These are phyloP conservation scores for Bruguiera hainesii DNA, from an alignment of 441 rosid genomes.

Conservation along the genomic window DNA sequence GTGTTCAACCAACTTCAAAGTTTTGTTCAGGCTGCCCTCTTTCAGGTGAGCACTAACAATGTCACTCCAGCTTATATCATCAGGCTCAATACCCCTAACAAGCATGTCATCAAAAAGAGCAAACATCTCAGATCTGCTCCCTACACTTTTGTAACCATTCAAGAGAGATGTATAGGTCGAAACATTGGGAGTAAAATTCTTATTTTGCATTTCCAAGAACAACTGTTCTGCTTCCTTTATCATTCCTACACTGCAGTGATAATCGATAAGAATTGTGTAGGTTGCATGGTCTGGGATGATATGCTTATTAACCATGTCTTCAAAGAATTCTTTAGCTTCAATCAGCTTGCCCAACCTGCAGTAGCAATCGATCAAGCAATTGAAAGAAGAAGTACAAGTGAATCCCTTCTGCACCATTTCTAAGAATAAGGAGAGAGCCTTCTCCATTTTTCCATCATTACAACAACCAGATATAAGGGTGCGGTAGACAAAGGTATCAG, in stretches of 20 bases:
- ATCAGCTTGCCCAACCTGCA: slow-evolving; percentile 45
- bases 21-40: slow-evolving; percentile 48
- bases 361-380: slow-evolving; percentile 58
- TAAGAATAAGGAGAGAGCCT: slow-evolving; percentile 44
- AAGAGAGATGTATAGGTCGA: slow-evolving; percentile 65
- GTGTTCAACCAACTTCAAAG: slow-evolving; percentile 46
- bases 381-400: slow-evolving; percentile 50
- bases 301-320: slow-evolving; percentile 49
- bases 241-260: slow-evolving; percentile 61
- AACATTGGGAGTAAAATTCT: slow-evolving; percentile 59
- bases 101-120: slow-evolving; percentile 62
- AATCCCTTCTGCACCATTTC: slow-evolving; percentile 58
- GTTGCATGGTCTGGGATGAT: slow-evolving; percentile 59
- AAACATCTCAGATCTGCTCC: slow-evolving; percentile 50
- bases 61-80: slow-evolving; percentile 42
- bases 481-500: slow-evolving; percentile 52
- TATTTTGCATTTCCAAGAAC: slow-evolving; percentile 52
- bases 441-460: slow-evolving; percentile 35
- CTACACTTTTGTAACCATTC: slow-evolving; percentile 46
- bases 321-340: slow-evolving; percentile 46
- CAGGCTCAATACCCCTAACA: slow-evolving; percentile 49
- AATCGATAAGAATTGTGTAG: slow-evolving; percentile 64
- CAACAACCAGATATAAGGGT: slow-evolving; percentile 59
- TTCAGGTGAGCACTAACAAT: slow-evolving; percentile 59
- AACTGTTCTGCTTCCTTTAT: slow-evolving; percentile 64